phyloP scores from a whole-genome alignment of 345 rosid genomes.

The Bruguiera sexangula region DNA sequence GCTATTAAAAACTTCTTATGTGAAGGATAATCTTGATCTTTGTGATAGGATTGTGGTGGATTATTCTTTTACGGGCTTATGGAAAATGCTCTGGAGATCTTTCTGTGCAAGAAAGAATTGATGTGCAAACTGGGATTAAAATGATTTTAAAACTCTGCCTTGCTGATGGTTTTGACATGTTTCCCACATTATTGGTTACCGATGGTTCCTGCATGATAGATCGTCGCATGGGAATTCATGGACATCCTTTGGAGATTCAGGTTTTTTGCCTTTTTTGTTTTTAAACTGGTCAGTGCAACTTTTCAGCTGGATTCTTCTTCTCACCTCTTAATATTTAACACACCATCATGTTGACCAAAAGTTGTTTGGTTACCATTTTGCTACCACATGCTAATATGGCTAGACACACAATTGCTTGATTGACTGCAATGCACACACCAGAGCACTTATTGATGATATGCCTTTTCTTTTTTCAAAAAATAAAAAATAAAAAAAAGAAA shows the following conservation, averaged over 20 bases:
- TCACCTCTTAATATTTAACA: too few species aligned
- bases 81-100: constrained; percentile 32
- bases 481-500: too few species aligned
- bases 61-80: constrained; percentile 28
- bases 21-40: not conserved
- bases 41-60: constrained; percentile 30
- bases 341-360: too few species aligned
- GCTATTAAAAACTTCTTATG: not conserved
- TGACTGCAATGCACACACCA: too few species aligned
- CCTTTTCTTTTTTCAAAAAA: too few species aligned
- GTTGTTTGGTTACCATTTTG: too few species aligned
- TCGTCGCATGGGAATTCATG: constrained; percentile 93
- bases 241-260: constrained; percentile 95
- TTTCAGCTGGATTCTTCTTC: too few species aligned
- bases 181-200: constrained; percentile 79
- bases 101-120: constrained; percentile 52
- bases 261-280: not conserved
- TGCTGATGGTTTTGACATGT: constrained; percentile 90
- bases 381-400: too few species aligned
- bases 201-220: constrained; percentile 98
- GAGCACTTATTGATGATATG: too few species aligned
- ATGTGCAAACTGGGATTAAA: constrained; percentile 90
- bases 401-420: too few species aligned
- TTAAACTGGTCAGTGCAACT: not conserved
- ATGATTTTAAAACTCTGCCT: constrained; percentile 78